Percentiles rank a stretch among this genome's conserved stretches.
These are phyloP conservation scores for Crithidia expoeki DNA, from an alignment of 208 protist species.

Conservation along the genomic window DNA sequence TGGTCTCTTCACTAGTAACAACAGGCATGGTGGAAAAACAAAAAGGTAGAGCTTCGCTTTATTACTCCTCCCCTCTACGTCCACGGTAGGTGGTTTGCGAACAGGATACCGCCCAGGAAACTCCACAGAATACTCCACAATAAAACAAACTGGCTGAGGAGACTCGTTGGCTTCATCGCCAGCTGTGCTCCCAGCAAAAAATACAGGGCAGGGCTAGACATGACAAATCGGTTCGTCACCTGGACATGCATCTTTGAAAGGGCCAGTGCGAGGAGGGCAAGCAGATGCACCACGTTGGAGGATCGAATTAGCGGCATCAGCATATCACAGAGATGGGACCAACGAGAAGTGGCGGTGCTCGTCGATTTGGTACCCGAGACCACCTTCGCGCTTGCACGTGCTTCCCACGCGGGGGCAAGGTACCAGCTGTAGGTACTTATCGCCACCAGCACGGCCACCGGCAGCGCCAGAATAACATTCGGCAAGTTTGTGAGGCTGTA, in stretches of 20 bases:
- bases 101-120: constrained; percentile 59
- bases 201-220: constrained; percentile 70
- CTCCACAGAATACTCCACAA: constrained; percentile 59
- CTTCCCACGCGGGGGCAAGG: constrained; percentile 23
- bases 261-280: constrained; percentile 47
- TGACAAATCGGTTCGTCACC: constrained; percentile 78
- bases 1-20: too few species aligned
- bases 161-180: constrained; percentile 35
- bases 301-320: constrained; percentile 40
- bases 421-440: constrained; percentile 35
- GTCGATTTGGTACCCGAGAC: neutral
- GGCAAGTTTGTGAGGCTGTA: constrained; percentile 67
- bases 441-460: constrained; percentile 42
- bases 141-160: constrained; percentile 43
- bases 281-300: constrained; percentile 55
- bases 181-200: constrained; percentile 60
- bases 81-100: constrained; percentile 81
- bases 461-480: constrained; percentile 70
- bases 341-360: neutral
- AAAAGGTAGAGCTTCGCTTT: too few species aligned
- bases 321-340: neutral
- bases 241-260: constrained; percentile 77
- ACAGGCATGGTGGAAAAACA: neutral
- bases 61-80: constrained; percentile 53
- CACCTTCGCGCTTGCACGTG: neutral